Evolutionary conservation across 1,284 basidiomycete genomes (phyloP), one percentile per base, ranked within the genome.

Genomic region (Athelia psychrophila): DNA sequence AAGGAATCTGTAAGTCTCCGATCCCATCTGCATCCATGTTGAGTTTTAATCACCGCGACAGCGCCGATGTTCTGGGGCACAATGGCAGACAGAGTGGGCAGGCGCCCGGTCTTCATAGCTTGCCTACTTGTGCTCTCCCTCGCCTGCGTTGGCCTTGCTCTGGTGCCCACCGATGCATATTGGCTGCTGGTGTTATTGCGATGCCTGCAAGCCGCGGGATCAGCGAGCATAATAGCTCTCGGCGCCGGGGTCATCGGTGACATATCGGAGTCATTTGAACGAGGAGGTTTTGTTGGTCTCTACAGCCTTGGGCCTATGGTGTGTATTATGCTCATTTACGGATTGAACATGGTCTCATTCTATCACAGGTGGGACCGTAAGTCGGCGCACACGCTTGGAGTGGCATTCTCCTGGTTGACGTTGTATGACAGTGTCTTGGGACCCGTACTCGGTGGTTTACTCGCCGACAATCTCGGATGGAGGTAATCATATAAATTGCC

Each of bases 171-270:
- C 3, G 54, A 62, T 46, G 58, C 54, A 3, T 73, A 70, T 51
- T 65, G 65, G 61, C 58, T 66, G 0, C 59, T 73, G 15, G 56
- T 72, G 47, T 52, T 71, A 1, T 54, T 73, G 3, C 63, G 71
- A 16, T 64, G 61, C 54, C 44, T 71, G 0, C 68, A 69, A 53
- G 61, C 66, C 0, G 57, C 60, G 4, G 69, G 69, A 0, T 61
- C 58, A 3, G 63, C 63, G 6, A 60, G 58, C 30, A 62, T 56
- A 8, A 53, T 65, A 22, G 60, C 60, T 3, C 47, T 64, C 23
- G 81, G 80, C 51, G 75, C 78, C 44, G 81, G 81, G n/a, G 75
- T 81, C 4, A 73, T 84, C 50, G 75, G 76, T 8, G 81, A 84
- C 61, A 80, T 84, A 42, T 74, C 79, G 3, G 75, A 71, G 3